These are phyloP conservation scores for Xylariaceae sp. DNA, from an alignment of 2,329 filamentous ascomycete species.

Conservation along the genomic window DNA sequence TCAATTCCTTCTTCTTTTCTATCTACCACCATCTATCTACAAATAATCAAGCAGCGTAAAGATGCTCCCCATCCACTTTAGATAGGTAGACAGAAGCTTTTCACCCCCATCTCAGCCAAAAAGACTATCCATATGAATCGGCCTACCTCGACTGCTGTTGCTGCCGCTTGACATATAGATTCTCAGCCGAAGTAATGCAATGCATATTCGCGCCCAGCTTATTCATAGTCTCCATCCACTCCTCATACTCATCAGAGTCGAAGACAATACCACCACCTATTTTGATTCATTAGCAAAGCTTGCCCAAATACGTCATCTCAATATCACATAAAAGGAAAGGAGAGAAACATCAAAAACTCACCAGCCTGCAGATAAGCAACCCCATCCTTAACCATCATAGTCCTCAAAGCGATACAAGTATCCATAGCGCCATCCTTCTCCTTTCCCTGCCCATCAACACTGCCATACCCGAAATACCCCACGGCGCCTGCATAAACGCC, in stretches of 20 bases:
- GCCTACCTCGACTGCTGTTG: no score
- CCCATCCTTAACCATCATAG: slow-evolving; percentile 91
- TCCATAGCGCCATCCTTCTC: slow-evolving; percentile 84
- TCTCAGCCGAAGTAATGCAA: slow-evolving; percentile 81
- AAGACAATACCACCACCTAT: slow-evolving; percentile 84
- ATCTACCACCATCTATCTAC: no score
- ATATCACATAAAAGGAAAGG: background rate
- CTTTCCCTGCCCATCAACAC: slow-evolving; percentile 59
- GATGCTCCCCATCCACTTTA: no score
- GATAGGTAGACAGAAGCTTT: no score
- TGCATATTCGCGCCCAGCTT: slow-evolving; percentile 88
- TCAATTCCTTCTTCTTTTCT: no score
- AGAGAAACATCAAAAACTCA: slow-evolving; percentile 32
- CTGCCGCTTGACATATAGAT: slow-evolving; percentile 46
- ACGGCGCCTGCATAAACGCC: slow-evolving; percentile 95
- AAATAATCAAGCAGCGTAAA: background rate
- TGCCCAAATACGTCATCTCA: background rate
- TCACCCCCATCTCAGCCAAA: no score
- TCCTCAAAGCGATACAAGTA: slow-evolving; percentile 74
- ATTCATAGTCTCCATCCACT: slow-evolving; percentile 94
- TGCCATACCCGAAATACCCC: slow-evolving; percentile 90
- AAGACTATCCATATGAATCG: no score
- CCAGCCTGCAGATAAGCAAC: slow-evolving; percentile 86
- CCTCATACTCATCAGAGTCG: slow-evolving; percentile 84
- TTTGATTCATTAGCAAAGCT: background rate